Conservation (phyloP, 1,284 basidiomycete species). For the Megacollybia platyphylla region DNA sequence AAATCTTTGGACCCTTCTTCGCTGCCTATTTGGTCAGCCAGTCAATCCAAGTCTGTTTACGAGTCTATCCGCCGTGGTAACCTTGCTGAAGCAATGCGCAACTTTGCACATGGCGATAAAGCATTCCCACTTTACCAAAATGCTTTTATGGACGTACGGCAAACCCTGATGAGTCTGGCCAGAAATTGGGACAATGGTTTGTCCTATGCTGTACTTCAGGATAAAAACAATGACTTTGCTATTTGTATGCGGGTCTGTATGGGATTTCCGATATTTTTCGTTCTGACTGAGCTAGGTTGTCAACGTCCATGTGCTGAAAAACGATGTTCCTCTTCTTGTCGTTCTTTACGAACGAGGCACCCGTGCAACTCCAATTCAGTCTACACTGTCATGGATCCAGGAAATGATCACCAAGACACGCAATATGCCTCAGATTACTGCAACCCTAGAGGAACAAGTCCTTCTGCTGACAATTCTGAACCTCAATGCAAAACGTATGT, state of each 20-base stretch:
- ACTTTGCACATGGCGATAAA: neutral
- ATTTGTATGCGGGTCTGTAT: constrained; percentile 6
- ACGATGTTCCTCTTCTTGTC: constrained; percentile 3
- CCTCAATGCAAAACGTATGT: constrained; percentile 19
- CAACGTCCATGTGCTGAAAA: constrained; percentile 1
- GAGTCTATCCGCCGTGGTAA: constrained; percentile 1
- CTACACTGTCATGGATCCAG: constrained; percentile 1
- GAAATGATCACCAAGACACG: constrained; percentile 7
- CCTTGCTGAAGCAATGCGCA: constrained; percentile 1
- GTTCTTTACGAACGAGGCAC: constrained; percentile 2
- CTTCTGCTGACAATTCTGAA: constrained; percentile 18
- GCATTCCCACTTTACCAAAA: constrained; percentile 4
- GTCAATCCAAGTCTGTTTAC: neutral
- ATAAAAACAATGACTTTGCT: constrained; percentile 4
- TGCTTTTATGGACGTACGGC: constrained; percentile 7
- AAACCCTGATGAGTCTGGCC: constrained; percentile 6
- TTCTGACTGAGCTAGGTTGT: constrained; percentile 1
- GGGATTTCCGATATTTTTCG: neutral
- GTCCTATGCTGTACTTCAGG: constrained; percentile 3
- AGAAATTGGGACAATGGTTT: constrained; percentile 4
- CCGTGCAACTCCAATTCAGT: neutral
- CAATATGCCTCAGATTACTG: constrained; percentile 4
- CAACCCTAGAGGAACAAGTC: constrained; percentile 17
- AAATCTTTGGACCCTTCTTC: constrained; percentile 4
- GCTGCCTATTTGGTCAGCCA: constrained; percentile 1